A percentile compares a stretch with the other conserved stretches of the same genome.
phyloP scores from a whole-genome alignment of 2,329 filamentous ascomycete genomes.

The Chrysoporthe deuterocubensis region DNA sequence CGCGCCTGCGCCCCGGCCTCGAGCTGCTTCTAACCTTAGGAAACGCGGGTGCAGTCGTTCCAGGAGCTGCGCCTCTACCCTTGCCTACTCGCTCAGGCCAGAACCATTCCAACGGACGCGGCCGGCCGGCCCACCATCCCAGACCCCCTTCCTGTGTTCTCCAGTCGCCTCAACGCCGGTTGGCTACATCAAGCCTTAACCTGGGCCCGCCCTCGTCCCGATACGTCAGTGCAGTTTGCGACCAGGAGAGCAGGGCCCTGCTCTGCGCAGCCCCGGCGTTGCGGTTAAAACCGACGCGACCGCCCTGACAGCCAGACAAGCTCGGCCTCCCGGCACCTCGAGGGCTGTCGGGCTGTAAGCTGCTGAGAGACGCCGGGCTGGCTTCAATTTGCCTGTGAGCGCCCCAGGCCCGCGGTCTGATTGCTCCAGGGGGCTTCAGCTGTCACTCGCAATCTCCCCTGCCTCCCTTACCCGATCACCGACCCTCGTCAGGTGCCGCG shows the following conservation, averaged over 20 bases:
- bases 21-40: not conserved
- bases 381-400: constrained; percentile 18
- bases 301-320: constrained; percentile 7
- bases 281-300: constrained; percentile 23
- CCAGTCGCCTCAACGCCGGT: constrained; percentile 17
- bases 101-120: not conserved
- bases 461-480: constrained; percentile 15
- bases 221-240: constrained; percentile 22
- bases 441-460: constrained; percentile 12
- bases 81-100: constrained; percentile 6
- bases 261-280: constrained; percentile 19
- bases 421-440: constrained; percentile 6
- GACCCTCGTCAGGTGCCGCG: constrained; percentile 17
- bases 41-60: constrained; percentile 7
- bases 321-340: constrained; percentile 13
- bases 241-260: constrained; percentile 14
- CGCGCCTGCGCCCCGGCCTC: not conserved
- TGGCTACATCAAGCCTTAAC: constrained; percentile 7
- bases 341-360: constrained; percentile 3
- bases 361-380: constrained; percentile 10
- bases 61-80: constrained; percentile 7
- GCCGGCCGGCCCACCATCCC: constrained; percentile 1
- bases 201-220: not conserved
- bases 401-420: constrained; percentile 18
- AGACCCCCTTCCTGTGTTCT: not conserved